These are phyloP conservation scores for Coniochaeta hoffmannii DNA, from an alignment of 2,329 filamentous ascomycete genomes.

Conservation along the genomic window DNA sequence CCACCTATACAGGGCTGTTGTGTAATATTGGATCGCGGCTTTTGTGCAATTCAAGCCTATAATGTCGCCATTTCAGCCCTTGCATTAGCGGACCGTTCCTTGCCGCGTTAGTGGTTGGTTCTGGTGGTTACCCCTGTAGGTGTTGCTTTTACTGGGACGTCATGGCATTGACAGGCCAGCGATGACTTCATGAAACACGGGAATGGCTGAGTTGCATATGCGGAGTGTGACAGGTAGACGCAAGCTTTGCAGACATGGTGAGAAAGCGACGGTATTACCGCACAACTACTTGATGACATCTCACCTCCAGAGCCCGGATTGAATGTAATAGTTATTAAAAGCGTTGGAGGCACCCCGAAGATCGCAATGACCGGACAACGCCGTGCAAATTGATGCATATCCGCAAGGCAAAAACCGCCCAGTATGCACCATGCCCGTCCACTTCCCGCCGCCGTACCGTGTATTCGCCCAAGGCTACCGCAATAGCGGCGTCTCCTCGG, in stretches of 20 bases:
- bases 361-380: not conserved
- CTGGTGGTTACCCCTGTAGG: not conserved
- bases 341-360: not conserved
- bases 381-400: not conserved
- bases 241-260: no score
- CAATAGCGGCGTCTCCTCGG: conserved; percentile 22
- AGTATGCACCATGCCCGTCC: not conserved
- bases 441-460: not conserved
- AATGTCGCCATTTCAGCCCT: not conserved
- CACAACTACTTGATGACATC: not conserved
- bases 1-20: not conserved
- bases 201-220: no score
- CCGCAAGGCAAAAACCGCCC: not conserved
- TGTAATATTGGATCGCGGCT: not conserved
- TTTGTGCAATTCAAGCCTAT: not conserved
- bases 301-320: not conserved
- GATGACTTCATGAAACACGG: not conserved
- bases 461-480: conserved; percentile 11
- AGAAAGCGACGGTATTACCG: not conserved
- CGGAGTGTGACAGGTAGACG: no score
- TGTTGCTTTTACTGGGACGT: not conserved
- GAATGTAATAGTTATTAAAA: not conserved
- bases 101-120: not conserved
- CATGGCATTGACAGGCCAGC: not conserved
- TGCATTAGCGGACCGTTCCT: not conserved